These are phyloP conservation scores for Chlamydomonas incerta DNA, from an alignment of 139 green algal genomes.

Conservation along the genomic window DNA sequence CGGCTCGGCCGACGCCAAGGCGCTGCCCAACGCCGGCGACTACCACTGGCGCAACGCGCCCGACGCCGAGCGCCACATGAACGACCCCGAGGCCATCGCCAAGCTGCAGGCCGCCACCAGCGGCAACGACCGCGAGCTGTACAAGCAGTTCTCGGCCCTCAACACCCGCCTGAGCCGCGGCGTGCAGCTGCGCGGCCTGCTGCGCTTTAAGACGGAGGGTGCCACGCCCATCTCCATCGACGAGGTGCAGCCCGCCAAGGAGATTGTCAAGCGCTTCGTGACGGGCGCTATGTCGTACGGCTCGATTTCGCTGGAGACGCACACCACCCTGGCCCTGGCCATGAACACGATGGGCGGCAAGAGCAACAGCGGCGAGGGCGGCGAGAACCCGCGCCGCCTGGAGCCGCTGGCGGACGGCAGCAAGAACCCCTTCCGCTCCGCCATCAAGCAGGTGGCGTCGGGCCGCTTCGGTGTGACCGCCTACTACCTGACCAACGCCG, in stretches of 20 bases:
- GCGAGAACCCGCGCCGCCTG: slow-evolving; percentile 93
- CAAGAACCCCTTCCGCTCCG: slow-evolving; percentile 85
- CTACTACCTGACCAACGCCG: slow-evolving; percentile 96
- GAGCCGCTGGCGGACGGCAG: slow-evolving; percentile 81
- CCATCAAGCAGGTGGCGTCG: slow-evolving; percentile 92
- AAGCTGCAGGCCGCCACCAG: slow-evolving; percentile 77
- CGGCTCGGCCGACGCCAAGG: slow-evolving; percentile 59
- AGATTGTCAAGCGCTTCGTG: slow-evolving; percentile 95
- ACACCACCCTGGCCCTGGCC: slow-evolving; percentile 92
- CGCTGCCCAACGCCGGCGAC: slow-evolving; percentile 82
- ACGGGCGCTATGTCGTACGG: slow-evolving; percentile 78
- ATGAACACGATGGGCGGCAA: slow-evolving; percentile 97
- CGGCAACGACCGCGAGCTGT: slow-evolving; percentile 80
- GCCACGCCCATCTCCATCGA: slow-evolving; percentile 31
- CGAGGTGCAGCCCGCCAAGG: slow-evolving; percentile 84
- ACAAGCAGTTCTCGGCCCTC: slow-evolving; percentile 76
- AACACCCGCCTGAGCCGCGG: slow-evolving; percentile 73
- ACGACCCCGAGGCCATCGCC: slow-evolving; percentile 92
- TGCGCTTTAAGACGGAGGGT: slow-evolving; percentile 79
- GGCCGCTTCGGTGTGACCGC: slow-evolving; percentile 93
- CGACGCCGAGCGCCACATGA: slow-evolving; percentile 90
- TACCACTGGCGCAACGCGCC: slow-evolving; percentile 82
- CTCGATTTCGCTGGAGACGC: slow-evolving; percentile 91
- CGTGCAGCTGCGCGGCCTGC: slow-evolving; percentile 90
- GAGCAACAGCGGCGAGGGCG: slow-evolving; percentile 88